phyloP scores from a whole-genome alignment of 495 filamentous ascomycete species.

The Podospora pseudopauciseta region DNA sequence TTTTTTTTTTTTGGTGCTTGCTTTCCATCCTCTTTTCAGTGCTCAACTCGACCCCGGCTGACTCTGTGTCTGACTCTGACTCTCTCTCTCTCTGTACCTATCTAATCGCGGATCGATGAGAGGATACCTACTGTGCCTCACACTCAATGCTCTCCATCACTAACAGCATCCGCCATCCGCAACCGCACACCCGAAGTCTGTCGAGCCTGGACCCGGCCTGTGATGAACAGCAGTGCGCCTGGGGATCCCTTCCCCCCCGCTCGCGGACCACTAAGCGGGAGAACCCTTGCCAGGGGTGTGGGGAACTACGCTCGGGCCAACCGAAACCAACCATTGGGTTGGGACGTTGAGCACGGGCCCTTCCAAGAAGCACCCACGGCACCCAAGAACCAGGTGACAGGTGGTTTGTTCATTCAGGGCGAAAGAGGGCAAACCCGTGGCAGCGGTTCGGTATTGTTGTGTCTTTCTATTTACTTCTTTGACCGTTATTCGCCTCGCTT shows the following conservation, averaged over 20 bases:
- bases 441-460: not conserved
- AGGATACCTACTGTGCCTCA: not conserved
- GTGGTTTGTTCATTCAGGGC: not conserved
- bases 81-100: not conserved
- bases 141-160: not conserved
- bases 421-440: not conserved
- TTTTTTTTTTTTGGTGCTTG: not conserved
- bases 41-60: too few species aligned
- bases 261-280: too few species aligned
- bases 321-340: not conserved
- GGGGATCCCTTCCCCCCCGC: too few species aligned
- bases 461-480: not conserved
- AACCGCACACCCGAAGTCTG: too few species aligned
- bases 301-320: not conserved
- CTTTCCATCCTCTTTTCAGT: not conserved
- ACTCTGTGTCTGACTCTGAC: too few species aligned
- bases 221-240: not conserved
- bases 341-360: not conserved
- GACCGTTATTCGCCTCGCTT: not conserved
- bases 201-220: not conserved
- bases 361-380: too few species aligned
- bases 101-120: too few species aligned
- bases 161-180: not conserved
- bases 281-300: too few species aligned
- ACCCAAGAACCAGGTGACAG: not conserved